A percentile compares a stretch with the other conserved stretches of the same genome.
Evolutionary conservation across 1,284 basidiomycete genomes (phyloP).

Genomic region (Blastosporella zonata): DNA sequence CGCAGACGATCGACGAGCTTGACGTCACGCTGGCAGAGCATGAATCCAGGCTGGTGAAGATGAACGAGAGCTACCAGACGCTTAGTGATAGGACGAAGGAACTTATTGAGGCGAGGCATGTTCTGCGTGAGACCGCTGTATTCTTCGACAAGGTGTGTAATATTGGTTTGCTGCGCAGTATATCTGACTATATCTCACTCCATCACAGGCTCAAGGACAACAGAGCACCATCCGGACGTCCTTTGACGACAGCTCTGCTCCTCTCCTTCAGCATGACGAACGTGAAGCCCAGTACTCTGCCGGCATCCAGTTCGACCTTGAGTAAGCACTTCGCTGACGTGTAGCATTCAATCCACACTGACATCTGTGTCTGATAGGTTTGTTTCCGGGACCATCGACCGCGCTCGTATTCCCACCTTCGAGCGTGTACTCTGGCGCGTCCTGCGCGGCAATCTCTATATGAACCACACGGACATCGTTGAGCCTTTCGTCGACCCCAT

Average conservation of each 20-base stretch:
- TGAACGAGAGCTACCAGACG: conserved; percentile 94
- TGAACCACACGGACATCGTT: conserved; percentile 97
- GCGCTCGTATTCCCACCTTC: conserved; percentile 88
- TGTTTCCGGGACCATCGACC: conserved; percentile 95
- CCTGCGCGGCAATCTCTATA: conserved; percentile 96
- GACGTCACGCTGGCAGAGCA: conserved; percentile 87
- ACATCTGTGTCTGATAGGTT: conserved; percentile 53
- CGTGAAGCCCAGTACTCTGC: conserved; percentile 66
- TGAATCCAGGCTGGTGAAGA: conserved; percentile 82
- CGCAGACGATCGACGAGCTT: conserved; percentile 93
- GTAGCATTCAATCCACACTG: conserved; percentile 7
- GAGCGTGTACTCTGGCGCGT: conserved; percentile 99
- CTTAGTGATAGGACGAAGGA: conserved; percentile 87
- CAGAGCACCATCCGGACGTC: conserved; percentile 81
- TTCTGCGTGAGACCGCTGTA: conserved; percentile 92
- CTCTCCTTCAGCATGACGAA: conserved; percentile 90
- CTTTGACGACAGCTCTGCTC: conserved; percentile 91
- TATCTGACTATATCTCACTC: conserved; percentile 2
- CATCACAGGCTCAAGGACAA: conserved; percentile 79
- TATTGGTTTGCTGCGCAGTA: conserved; percentile 7
- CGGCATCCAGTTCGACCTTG: conserved; percentile 77
- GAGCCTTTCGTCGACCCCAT: conserved; percentile 90
- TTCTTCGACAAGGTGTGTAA: conserved; percentile 85
- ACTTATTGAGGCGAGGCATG: conserved; percentile 90
- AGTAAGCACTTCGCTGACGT: conserved; percentile 46